phyloP scores from a whole-genome alignment of 345 rosid species.

The Murraya koenigii region DNA sequence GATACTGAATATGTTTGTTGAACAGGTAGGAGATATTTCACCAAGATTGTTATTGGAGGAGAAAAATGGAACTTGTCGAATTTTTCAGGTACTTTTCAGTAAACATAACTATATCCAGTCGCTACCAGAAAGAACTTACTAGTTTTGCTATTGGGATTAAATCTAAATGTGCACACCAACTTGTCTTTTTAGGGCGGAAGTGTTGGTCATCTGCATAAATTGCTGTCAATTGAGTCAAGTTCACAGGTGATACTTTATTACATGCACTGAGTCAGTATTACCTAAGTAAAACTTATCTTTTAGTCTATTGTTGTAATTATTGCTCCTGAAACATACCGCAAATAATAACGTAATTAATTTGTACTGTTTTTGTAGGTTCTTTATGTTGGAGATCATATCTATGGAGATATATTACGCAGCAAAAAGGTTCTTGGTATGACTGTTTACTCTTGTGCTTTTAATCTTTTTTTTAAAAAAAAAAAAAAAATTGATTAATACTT shows the following conservation, averaged over 20 bases:
- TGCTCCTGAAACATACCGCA: not conserved
- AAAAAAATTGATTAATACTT: not conserved
- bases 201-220: constrained; percentile 92
- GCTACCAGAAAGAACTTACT: not conserved
- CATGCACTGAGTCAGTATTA: not conserved
- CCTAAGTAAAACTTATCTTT: not conserved
- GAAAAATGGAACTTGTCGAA: constrained; percentile 44
- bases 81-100: constrained; percentile 59
- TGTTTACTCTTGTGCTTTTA: not conserved
- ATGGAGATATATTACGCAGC: constrained; percentile 97
- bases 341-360: not conserved
- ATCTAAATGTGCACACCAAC: constrained; percentile 6
- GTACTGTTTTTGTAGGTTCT: constrained; percentile 57
- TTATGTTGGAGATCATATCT: constrained; percentile 97
- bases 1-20: not conserved
- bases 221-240: constrained; percentile 92
- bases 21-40: constrained; percentile 63
- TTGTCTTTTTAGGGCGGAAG: constrained; percentile 71
- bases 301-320: not conserved
- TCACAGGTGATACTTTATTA: constrained; percentile 60
- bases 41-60: constrained; percentile 41
- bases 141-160: not conserved
- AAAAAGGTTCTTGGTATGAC: constrained; percentile 85
- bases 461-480: not conserved
- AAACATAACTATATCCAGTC: not conserved